Conservation (phyloP, 2,329 filamentous ascomycete species). For the Ophiostoma tasmaniense region DNA sequence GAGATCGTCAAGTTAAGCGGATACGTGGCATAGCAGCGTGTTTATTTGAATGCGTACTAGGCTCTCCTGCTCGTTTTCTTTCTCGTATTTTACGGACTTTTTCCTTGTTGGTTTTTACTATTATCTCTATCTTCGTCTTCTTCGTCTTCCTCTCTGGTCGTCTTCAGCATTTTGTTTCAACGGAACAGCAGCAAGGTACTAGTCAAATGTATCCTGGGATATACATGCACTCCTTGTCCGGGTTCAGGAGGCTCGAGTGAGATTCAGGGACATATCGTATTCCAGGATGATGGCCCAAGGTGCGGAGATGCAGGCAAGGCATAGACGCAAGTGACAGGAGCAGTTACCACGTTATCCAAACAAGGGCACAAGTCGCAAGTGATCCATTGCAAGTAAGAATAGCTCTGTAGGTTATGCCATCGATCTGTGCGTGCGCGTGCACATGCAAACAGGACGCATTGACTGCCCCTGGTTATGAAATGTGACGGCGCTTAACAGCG, state of each 20-base stretch:
- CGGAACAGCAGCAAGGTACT: too few species aligned
- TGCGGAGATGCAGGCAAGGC: background rate
- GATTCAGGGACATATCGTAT: background rate
- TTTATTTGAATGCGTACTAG: background rate
- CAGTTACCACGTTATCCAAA: background rate
- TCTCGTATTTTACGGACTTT: too few species aligned
- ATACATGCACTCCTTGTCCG: background rate
- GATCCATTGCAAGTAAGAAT: background rate
- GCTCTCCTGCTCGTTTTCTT: too few species aligned
- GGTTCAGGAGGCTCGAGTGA: background rate
- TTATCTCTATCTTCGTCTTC: too few species aligned
- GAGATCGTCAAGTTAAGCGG: background rate
- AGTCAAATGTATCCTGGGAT: too few species aligned
- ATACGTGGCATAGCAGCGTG: background rate
- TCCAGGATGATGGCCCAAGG: background rate
- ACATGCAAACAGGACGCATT: background rate
- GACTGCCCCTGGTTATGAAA: background rate
- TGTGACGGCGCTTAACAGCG: slow-evolving; percentile 3
- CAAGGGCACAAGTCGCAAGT: background rate
- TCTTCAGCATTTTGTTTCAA: too few species aligned
- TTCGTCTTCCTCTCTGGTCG: too few species aligned
- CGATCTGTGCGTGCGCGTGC: background rate
- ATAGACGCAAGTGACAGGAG: background rate
- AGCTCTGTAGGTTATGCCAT: background rate
- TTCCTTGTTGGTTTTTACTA: too few species aligned